These are phyloP conservation scores for Vicia faba DNA, from an alignment of 306 rosid genomes.

Conservation along the genomic window DNA sequence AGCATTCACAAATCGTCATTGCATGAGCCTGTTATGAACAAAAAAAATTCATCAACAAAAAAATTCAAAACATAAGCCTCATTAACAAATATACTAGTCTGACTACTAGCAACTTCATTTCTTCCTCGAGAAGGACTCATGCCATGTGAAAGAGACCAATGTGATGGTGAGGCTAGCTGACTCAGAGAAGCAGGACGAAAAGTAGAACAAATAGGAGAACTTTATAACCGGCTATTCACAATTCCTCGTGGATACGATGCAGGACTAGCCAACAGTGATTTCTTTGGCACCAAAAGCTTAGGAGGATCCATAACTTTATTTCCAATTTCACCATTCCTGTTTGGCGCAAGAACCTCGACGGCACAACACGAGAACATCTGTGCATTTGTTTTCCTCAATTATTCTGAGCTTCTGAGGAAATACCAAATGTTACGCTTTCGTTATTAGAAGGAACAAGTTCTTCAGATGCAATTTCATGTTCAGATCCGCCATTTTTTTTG, in stretches of 20 bases:
- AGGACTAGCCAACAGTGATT: conserved; percentile 51
- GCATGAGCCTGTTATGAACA: conserved; percentile 73
- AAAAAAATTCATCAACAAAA: conserved; percentile 63
- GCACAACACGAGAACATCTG: conserved; percentile 57
- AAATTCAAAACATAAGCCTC: conserved; percentile 70
- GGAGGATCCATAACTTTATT: conserved; percentile 48
- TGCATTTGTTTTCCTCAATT: conserved; percentile 41
- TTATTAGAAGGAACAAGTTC: conserved; percentile 59
- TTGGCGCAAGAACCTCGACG: conserved; percentile 71
- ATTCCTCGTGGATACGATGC: conserved; percentile 66
- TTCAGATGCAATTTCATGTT: conserved; percentile 41
- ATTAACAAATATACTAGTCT: conserved; percentile 47
- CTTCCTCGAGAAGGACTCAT: conserved; percentile 69
- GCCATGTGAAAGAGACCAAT: conserved; percentile 68
- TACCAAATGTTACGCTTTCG: conserved; percentile 74
- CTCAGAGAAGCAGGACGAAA: conserved; percentile 73
- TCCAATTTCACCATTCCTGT: conserved; percentile 52
- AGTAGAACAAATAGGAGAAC: conserved; percentile 61
- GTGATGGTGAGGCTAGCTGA: conserved; percentile 47
- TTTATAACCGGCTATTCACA: conserved; percentile 51
- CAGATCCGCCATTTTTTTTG: conserved; percentile 52
- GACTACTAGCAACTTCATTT: conserved; percentile 45
- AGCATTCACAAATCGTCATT: conserved; percentile 88
- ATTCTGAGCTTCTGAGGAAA: conserved; percentile 52
- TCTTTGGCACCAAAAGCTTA: conserved; percentile 49